Conservation (phyloP, 179 eudicot species). For the Heliamphora pulchella region DNA sequence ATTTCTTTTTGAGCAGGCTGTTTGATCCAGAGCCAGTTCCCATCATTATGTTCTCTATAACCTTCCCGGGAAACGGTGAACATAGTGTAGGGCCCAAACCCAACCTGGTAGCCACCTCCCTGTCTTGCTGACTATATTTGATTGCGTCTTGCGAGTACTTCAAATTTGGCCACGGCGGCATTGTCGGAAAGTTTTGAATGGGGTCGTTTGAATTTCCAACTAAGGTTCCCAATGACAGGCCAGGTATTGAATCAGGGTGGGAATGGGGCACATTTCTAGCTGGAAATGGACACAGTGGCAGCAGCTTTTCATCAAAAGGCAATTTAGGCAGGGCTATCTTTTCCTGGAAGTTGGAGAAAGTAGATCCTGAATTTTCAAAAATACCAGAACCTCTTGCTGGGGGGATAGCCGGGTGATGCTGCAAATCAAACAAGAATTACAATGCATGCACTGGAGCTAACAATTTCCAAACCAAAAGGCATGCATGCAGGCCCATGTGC, state of each 20-base stretch:
- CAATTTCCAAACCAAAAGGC: not conserved
- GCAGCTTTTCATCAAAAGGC: conserved; percentile 57
- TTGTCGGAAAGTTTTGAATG: conserved; percentile 33
- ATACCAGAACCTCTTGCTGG: conserved; percentile 41
- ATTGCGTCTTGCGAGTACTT: conserved; percentile 39
- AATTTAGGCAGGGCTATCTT: conserved; percentile 67
- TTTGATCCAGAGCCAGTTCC: conserved; percentile 62
- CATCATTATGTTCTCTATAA: conserved; percentile 72
- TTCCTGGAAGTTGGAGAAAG: conserved; percentile 49
- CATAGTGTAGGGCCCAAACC: conserved; percentile 51
- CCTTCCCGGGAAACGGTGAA: conserved; percentile 66
- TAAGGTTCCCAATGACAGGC: conserved; percentile 61
- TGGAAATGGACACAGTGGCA: conserved; percentile 47
- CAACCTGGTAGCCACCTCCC: conserved; percentile 44
- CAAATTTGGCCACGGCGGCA: conserved; percentile 59
- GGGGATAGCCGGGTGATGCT: conserved; percentile 40
- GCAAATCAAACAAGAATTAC: conserved; percentile 32
- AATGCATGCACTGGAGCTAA: not conserved
- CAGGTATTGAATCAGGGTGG: conserved; percentile 51
- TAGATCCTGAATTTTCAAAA: conserved; percentile 37
- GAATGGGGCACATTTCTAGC: conserved; percentile 34
- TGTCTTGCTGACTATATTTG: conserved; percentile 36
- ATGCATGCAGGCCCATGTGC: not conserved
- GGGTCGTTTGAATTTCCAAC: conserved; percentile 29
- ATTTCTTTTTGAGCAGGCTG: conserved; percentile 21